Evolutionary conservation across 768 basidiomycete species (phyloP), one percentile per base, ranked within the genome.

Genomic region (Kwoniella dendrophila): DNA sequence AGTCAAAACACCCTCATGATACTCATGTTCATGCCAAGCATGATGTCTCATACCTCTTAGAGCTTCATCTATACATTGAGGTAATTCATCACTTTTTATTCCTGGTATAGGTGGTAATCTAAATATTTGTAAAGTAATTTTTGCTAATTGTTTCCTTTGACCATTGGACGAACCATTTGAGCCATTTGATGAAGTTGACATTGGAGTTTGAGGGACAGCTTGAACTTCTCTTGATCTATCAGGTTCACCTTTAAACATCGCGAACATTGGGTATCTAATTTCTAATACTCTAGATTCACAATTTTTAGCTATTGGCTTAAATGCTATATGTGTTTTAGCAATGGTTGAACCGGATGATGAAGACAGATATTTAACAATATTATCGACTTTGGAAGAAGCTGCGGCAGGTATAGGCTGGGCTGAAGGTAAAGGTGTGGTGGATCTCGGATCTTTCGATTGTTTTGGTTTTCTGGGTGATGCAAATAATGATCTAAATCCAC

Each of bases 51-150:
- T 81, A 0, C 95, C 94, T 14, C 90, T 85, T 69, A 88, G 84
- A 70, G 91, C 94, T 72, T 97, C 95, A 56, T 97, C 94, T 69
- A 97, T 81, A 72, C 90, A 92, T 78, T 93, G 89, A 14, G 95
- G 94, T 20, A 97, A 82, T 63, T 90, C 85, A 44, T 87, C 86
- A 20, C 85, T 83, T 34, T 86, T 80, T 22, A 96, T 81, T 18
- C 92, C 91, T n/a, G 90, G 89, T 47, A 97, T 78, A 2, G 93
- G 86, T 0, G 94, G 94, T 11, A 98, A 81, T 73, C 92, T 84
- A 81, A 98, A 94, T 57, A 97, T 81, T 79, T 97, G 93, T 54
- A 97, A 80, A 12, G 91, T 85, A 56, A 97, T 86, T 78, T 94
- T 90, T 36, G 92, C 94, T 22, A 93, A 84, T 73, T 90, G 87